Percentiles rank a stretch among this genome's conserved stretches.
Evolutionary conservation across 495 filamentous ascomycete genomes (phyloP).

Genomic region (Penicillium nucicola): DNA sequence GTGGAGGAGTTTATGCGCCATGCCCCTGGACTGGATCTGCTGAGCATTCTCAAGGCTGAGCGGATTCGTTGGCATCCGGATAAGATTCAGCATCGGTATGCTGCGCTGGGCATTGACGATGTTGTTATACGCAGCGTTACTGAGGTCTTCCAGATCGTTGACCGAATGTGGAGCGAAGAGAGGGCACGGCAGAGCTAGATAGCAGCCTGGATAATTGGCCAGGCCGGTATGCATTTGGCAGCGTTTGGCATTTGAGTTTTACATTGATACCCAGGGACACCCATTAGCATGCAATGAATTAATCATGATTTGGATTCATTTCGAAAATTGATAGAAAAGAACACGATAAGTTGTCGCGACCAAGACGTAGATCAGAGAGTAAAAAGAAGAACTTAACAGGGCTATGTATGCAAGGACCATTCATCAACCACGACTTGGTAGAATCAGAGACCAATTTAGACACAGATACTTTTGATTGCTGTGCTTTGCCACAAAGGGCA

Average conservation of each 20-base stretch:
- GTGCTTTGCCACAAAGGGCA: slow-evolving; percentile 1
- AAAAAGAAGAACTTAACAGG: slow-evolving; percentile 12
- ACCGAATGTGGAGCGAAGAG: slow-evolving; percentile 70
- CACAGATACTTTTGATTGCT: not conserved
- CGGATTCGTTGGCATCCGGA: slow-evolving; percentile 96
- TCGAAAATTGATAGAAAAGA: slow-evolving; percentile 19
- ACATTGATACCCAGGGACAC: slow-evolving; percentile 3
- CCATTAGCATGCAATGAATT: not conserved
- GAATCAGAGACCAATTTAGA: not conserved
- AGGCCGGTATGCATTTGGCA: not conserved
- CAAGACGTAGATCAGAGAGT: slow-evolving; percentile 1
- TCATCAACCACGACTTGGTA: slow-evolving; percentile 10
- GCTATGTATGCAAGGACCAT: slow-evolving; percentile 29
- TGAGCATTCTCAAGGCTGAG: slow-evolving; percentile 72
- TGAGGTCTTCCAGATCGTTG: slow-evolving; percentile 87
- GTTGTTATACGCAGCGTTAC: slow-evolving; percentile 75
- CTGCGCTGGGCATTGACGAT: slow-evolving; percentile 61
- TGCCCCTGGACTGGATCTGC: slow-evolving; percentile 44
- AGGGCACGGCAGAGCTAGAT: slow-evolving; percentile 23
- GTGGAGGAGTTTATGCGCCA: slow-evolving; percentile 62
- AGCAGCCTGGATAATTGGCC: not conserved
- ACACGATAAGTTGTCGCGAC: not conserved
- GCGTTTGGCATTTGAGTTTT: not conserved
- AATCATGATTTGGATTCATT: slow-evolving; percentile 27
- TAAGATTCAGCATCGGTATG: slow-evolving; percentile 90